A percentile compares a stretch with the other conserved stretches of the same genome.
phyloP scores from a whole-genome alignment of 1,284 basidiomycete species.

The Ustilago vetiveriae region DNA sequence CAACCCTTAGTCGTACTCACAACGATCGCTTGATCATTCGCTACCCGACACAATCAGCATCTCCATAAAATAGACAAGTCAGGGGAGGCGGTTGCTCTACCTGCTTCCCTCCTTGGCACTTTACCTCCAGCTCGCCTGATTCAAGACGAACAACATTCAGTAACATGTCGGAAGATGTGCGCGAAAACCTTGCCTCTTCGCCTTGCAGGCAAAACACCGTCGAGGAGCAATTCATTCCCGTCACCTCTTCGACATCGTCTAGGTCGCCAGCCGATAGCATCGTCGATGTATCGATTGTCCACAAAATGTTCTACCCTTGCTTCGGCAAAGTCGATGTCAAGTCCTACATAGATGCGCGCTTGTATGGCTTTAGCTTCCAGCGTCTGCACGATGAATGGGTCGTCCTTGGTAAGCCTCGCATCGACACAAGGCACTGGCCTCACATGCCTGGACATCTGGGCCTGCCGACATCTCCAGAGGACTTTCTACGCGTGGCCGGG shows the following conservation, averaged over 20 bases:
- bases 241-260: background rate
- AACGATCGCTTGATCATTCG: no score
- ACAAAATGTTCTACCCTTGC: constrained; percentile 29
- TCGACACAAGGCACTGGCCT: constrained; percentile 40
- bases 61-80: no score
- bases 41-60: no score
- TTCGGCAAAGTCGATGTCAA: constrained; percentile 27
- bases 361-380: constrained; percentile 34
- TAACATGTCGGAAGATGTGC: constrained; percentile 13
- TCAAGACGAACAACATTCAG: background rate
- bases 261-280: background rate
- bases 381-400: constrained; percentile 42
- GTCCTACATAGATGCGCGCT: constrained; percentile 25
- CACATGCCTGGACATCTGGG: constrained; percentile 30
- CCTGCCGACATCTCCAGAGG: constrained; percentile 18
- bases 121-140: background rate
- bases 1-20: no score
- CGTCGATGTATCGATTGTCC: background rate
- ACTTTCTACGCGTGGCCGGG: constrained; percentile 18
- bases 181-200: background rate
- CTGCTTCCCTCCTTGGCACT: constrained; percentile 15
- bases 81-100: no score
- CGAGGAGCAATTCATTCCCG: background rate
- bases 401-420: constrained; percentile 19
- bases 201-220: background rate